Evolutionary conservation across 176 grass and related monocot species (phyloP).

Genomic region (Rhipidocladum racemiflorum): DNA sequence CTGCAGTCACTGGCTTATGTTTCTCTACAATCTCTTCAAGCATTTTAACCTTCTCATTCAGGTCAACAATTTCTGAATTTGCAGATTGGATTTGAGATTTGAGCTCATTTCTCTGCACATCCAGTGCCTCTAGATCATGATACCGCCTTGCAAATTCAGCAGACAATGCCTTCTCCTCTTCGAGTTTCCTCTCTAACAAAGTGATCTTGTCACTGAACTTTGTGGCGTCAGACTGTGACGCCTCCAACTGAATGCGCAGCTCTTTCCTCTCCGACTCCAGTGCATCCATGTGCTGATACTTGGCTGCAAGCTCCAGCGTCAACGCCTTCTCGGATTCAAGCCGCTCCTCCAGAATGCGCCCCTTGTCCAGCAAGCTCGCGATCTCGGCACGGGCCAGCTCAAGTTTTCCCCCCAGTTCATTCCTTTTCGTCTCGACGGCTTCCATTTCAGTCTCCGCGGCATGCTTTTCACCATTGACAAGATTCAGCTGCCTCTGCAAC

Average conservation of each 20-base stretch:
- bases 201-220: slow-evolving; percentile 45
- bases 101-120: slow-evolving; percentile 40
- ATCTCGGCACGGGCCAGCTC: slow-evolving; percentile 55
- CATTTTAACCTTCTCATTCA: slow-evolving; percentile 41
- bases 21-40: slow-evolving; percentile 37
- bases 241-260: slow-evolving; percentile 43
- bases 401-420: slow-evolving; percentile 54
- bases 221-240: slow-evolving; percentile 36
- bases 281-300: slow-evolving; percentile 52
- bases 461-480: slow-evolving; percentile 55
- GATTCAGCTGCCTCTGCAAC: slow-evolving; percentile 73
- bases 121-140: slow-evolving; percentile 33
- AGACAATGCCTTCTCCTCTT: slow-evolving; percentile 54
- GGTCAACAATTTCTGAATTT: slow-evolving; percentile 28
- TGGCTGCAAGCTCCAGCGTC: slow-evolving; percentile 41
- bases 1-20: slow-evolving; percentile 7
- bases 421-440: slow-evolving; percentile 42
- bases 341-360: slow-evolving; percentile 41
- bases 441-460: slow-evolving; percentile 50
- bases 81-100: slow-evolving; percentile 38
- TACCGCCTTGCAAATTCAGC: slow-evolving; percentile 37
- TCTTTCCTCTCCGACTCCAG: slow-evolving; percentile 53
- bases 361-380: slow-evolving; percentile 44
- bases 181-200: slow-evolving; percentile 51
- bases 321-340: slow-evolving; percentile 56